Percentiles rank a stretch among this genome's conserved stretches.
These are phyloP conservation scores for Juncus effusus DNA, from an alignment of 176 grass and related monocot genomes.

Conservation along the genomic window DNA sequence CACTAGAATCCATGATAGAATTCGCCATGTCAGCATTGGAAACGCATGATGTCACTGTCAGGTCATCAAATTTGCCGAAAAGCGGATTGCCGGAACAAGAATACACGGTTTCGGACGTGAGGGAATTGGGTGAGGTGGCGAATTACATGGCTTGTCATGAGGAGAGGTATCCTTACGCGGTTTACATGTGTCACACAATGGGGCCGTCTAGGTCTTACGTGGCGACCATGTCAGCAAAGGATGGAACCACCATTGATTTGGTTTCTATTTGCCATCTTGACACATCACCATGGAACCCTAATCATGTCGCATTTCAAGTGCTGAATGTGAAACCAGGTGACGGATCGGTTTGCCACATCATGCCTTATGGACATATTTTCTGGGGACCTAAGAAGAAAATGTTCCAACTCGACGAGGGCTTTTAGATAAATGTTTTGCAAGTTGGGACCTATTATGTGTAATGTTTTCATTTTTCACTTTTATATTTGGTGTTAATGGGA, in stretches of 20 bases:
- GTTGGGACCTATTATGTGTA: too few species aligned
- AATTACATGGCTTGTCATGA: conserved; percentile 9
- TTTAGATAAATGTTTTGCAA: neutral
- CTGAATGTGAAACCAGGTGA: conserved; percentile 1
- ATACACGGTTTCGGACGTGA: neutral
- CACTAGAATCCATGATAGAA: neutral
- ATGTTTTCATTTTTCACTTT: too few species aligned
- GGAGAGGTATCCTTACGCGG: neutral
- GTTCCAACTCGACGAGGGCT: neutral
- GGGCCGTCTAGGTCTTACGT: neutral
- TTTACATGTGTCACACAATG: neutral
- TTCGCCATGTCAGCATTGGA: conserved; percentile 31
- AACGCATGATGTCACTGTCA: conserved; percentile 9
- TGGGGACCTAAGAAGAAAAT: neutral
- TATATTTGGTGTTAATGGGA: too few species aligned
- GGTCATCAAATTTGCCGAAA: neutral
- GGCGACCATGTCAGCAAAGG: neutral
- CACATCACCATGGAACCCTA: conserved; percentile 5
- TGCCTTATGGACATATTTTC: conserved; percentile 6
- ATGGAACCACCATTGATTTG: neutral
- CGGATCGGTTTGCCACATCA: neutral
- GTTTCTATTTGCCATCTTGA: neutral
- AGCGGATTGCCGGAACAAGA: neutral
- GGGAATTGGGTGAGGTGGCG: neutral
- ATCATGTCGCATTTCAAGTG: neutral